Evolutionary conservation across 805 yeast species (phyloP), one percentile per base, ranked within the genome.

Genomic region (Candida taoyuanica): DNA sequence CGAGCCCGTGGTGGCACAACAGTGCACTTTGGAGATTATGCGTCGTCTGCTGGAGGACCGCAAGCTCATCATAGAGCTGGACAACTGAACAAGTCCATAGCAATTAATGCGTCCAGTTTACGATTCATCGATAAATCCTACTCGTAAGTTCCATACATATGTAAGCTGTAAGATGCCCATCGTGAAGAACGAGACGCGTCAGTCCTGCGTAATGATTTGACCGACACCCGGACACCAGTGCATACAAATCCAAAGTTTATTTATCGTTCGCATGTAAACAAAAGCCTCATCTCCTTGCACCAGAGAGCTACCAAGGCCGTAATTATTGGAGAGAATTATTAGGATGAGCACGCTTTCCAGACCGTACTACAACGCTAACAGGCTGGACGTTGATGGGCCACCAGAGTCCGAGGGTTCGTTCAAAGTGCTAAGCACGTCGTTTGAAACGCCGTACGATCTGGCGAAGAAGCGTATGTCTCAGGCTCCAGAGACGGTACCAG

Each of bases 401-500:
- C 29, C 34, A 9, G 13, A 31, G 3, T 27, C 26, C 6, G 43
- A 29, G 3, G 28, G 48, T 28, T 43, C 53, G 0, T 49, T 52
- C 37, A 48, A 35, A 21, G 52, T 49, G 5, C 17, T 48, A 4
- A 36, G 37, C 11, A 37, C 55, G 2, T 50, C 55, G 3, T 40
- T 52, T 15, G 58, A 59, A 30, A 55, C 52, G 1, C 63, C 62
- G 12, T 56, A 55, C 36, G 63, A 58, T 24, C 32, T 39, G 8
- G 60, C 58, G 3, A 51, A 43, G 23, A 50, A 46, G 33, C 42
- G 49, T 29, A 52, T 48, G 26, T 47, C 44, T 9, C 40, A 40
- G 7, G 19, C 33, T 5, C 37, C 33, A 13, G 21, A 27, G 12
- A 18, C 34, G 21, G n/a, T 11, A 16, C 20, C 29, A 17, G 20